Conservation (phyloP, 2,329 filamentous ascomycete species). For the Metarhizium anisopliae region DNA sequence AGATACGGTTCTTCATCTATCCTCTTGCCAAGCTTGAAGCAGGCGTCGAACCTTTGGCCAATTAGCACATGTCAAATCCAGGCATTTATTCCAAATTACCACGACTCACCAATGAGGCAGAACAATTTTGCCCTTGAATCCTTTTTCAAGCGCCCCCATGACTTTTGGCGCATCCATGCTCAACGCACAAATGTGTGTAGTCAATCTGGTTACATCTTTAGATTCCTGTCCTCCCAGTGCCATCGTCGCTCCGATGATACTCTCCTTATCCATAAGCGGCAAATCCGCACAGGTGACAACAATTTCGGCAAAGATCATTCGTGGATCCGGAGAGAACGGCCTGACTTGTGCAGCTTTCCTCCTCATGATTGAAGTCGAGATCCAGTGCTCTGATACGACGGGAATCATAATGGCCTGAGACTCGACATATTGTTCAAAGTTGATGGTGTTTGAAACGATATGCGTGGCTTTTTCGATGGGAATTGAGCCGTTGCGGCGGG, state of each 20-base stretch:
- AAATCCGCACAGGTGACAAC: conserved; percentile 76
- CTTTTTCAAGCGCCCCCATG: conserved; percentile 51
- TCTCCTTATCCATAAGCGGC: conserved; percentile 79
- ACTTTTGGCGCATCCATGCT: conserved; percentile 67
- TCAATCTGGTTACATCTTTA: conserved; percentile 59
- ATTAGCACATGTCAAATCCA: not conserved
- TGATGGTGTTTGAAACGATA: conserved; percentile 63
- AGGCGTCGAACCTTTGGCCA: conserved; percentile 77
- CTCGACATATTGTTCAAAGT: conserved; percentile 79
- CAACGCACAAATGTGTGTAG: conserved; percentile 84
- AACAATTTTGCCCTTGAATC: conserved; percentile 69
- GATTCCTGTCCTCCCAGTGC: conserved; percentile 82
- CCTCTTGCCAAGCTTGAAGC: conserved; percentile 81
- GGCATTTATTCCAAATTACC: too few species aligned
- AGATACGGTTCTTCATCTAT: conserved; percentile 84
- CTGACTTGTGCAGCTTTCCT: conserved; percentile 67
- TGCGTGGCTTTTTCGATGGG: conserved; percentile 42
- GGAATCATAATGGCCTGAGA: conserved; percentile 71
- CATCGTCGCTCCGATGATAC: conserved; percentile 80
- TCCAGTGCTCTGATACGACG: conserved; percentile 76
- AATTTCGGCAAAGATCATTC: conserved; percentile 81
- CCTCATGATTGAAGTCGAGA: conserved; percentile 60
- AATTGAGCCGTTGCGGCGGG: conserved; percentile 38
- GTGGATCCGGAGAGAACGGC: conserved; percentile 82
- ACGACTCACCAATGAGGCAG: conserved; percentile 74